Evolutionary conservation across 1,139 yeast genomes (phyloP).

Genomic region (Taphrina flavorubra): DNA sequence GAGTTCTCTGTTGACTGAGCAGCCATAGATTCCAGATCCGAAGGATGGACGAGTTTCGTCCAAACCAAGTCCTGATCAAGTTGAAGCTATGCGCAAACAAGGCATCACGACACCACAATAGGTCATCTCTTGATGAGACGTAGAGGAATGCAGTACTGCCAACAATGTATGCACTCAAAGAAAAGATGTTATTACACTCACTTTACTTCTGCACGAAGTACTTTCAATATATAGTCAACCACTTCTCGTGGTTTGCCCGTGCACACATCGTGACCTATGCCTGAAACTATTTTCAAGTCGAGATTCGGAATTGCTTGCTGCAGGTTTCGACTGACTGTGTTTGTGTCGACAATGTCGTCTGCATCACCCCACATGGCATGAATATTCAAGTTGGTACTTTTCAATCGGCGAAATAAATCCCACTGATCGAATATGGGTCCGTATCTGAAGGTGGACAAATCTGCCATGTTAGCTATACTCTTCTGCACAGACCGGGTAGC

Average conservation of each 20-base stretch:
- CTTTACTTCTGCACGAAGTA: neutral
- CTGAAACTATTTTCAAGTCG: slow-evolving; percentile 15
- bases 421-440: slow-evolving; percentile 34
- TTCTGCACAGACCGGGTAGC: neutral
- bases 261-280: slow-evolving; percentile 34
- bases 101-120: slow-evolving; percentile 11
- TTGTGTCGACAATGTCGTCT: slow-evolving; percentile 33
- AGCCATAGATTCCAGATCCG: slow-evolving; percentile 36
- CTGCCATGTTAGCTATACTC: slow-evolving; percentile 1
- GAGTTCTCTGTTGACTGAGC: neutral
- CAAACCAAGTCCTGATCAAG: slow-evolving; percentile 31
- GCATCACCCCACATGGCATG: slow-evolving; percentile 36
- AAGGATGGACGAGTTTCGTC: slow-evolving; percentile 27
- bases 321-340: slow-evolving; percentile 24
- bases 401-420: slow-evolving; percentile 14
- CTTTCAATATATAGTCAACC: slow-evolving; percentile 1
- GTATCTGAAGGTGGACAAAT: slow-evolving; percentile 29
- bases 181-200: neutral
- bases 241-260: slow-evolving; percentile 31
- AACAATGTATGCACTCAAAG: neutral
- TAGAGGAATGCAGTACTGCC: neutral
- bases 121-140: neutral
- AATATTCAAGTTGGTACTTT: slow-evolving; percentile 17
- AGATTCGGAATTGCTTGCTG: slow-evolving; percentile 17
- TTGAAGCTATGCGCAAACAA: slow-evolving; percentile 19